phyloP scores from a whole-genome alignment of 2,329 filamentous ascomycete species.

The Fusarium torulosum region DNA sequence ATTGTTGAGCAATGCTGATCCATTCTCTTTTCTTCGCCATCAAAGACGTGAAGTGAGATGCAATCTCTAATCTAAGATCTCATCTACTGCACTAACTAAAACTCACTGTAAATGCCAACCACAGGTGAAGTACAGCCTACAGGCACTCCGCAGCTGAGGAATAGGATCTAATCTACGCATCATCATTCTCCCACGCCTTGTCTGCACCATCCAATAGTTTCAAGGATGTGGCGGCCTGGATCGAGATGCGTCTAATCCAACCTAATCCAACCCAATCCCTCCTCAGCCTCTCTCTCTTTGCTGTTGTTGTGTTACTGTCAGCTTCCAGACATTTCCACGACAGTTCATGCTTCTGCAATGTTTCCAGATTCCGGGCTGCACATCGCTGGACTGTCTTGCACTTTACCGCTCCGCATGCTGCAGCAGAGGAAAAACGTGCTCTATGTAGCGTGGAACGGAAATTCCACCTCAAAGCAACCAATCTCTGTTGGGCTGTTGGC shows the following conservation, averaged over 20 bases:
- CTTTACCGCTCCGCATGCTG: not conserved
- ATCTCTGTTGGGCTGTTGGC: conserved; percentile 4
- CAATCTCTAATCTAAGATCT: conserved; percentile 12
- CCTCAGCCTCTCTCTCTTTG: not conserved
- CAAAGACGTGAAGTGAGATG: not conserved
- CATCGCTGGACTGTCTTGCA: not conserved
- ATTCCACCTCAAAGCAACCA: conserved; percentile 5
- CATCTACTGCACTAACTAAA: not conserved
- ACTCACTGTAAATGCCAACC: not conserved
- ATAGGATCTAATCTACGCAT: conserved; percentile 42
- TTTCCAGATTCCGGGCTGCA: conserved; percentile 15
- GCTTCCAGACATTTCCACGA: not conserved
- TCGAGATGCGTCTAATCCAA: conserved; percentile 36
- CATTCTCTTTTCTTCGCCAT: conserved; percentile 6
- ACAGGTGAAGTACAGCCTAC: not conserved
- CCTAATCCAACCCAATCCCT: not conserved
- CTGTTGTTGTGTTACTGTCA: not conserved
- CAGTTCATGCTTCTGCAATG: conserved; percentile 17
- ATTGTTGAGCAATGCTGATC: conserved; percentile 2
- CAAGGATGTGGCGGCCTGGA: conserved; percentile 38
- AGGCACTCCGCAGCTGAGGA: not conserved
- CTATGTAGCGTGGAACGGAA: conserved; percentile 1
- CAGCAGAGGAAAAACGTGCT: conserved; percentile 1
- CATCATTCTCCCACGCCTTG: conserved; percentile 34
- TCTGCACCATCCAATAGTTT: conserved; percentile 26